These are phyloP conservation scores for Penicillium silybi DNA, from an alignment of 495 filamentous ascomycete species.

Conservation along the genomic window DNA sequence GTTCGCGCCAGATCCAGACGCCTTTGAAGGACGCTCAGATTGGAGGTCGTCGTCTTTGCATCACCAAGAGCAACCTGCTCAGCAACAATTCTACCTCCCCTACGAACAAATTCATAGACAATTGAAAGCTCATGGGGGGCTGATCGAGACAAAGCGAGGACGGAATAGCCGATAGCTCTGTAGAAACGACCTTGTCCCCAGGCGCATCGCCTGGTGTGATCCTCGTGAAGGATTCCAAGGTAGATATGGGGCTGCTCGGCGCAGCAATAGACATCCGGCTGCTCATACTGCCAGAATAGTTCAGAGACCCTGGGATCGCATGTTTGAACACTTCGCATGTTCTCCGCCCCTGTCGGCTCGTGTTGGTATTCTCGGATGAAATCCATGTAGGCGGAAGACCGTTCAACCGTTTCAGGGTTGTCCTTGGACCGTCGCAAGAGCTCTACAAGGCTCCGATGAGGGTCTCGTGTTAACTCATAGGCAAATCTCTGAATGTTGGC, in stretches of 20 bases:
- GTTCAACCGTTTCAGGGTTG: not conserved
- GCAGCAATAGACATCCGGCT: conserved; percentile 9
- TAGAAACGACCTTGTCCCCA: conserved; percentile 56
- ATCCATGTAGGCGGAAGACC: conserved; percentile 25
- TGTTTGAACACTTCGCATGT: not conserved
- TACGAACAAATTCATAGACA: conserved; percentile 47
- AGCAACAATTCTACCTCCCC: conserved; percentile 36
- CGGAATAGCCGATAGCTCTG: conserved; percentile 56
- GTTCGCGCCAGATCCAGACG: conserved; percentile 18
- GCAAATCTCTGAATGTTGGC: conserved; percentile 30
- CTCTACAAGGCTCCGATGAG: conserved; percentile 23
- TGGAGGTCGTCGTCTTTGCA: conserved; percentile 10
- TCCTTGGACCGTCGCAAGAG: conserved; percentile 30
- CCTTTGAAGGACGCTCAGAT: conserved; percentile 10
- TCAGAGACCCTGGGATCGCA: conserved; percentile 38
- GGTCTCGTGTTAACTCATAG: conserved; percentile 27
- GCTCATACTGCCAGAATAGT: conserved; percentile 31
- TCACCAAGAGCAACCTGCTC: conserved; percentile 23
- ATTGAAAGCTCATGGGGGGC: conserved; percentile 5
- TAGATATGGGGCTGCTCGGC: conserved; percentile 43
- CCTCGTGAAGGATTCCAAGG: conserved; percentile 57
- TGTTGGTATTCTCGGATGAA: conserved; percentile 45
- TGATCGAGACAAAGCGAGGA: conserved; percentile 42
- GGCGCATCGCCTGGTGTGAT: conserved; percentile 53
- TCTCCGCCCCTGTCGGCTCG: not conserved